Conservation (phyloP, 495 filamentous ascomycete genomes). For the Talaromyces stipitatus region DNA sequence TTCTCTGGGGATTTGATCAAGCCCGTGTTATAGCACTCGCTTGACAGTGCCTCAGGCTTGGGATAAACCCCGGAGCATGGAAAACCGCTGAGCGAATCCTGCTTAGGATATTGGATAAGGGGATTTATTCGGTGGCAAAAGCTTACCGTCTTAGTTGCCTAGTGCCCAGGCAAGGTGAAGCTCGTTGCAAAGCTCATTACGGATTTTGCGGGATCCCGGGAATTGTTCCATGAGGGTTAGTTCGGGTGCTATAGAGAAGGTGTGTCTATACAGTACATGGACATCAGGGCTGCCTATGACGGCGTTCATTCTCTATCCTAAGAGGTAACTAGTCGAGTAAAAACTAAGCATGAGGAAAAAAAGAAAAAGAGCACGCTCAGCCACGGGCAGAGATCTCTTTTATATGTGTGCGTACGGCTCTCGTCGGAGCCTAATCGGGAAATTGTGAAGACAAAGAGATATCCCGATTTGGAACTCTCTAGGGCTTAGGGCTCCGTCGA, state of each 20-base stretch:
- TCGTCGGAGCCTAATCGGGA: no score
- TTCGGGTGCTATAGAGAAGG: not conserved
- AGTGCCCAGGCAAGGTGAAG: slow-evolving; percentile 2
- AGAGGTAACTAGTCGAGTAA: no score
- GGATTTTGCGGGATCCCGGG: not conserved
- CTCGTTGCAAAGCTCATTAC: not conserved
- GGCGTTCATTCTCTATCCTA: no score
- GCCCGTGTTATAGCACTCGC: not conserved
- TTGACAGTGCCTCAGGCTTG: not conserved
- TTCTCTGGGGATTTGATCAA: not conserved
- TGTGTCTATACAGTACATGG: not conserved
- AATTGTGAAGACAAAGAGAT: no score
- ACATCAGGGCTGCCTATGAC: not conserved
- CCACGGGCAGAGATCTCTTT: no score
- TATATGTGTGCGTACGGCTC: no score
- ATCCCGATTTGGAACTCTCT: no score
- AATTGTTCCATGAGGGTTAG: not conserved
- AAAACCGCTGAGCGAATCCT: not conserved
- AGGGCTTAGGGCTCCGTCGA: no score
- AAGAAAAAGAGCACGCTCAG: no score
- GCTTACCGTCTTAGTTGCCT: not conserved
- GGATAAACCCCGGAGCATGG: not conserved
- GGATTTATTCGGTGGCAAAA: not conserved
- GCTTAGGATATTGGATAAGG: not conserved
- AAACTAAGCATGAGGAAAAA: no score